Evolutionary conservation across 2,329 filamentous ascomycete species (phyloP).

Genomic region (Aspergillus floridensis): DNA sequence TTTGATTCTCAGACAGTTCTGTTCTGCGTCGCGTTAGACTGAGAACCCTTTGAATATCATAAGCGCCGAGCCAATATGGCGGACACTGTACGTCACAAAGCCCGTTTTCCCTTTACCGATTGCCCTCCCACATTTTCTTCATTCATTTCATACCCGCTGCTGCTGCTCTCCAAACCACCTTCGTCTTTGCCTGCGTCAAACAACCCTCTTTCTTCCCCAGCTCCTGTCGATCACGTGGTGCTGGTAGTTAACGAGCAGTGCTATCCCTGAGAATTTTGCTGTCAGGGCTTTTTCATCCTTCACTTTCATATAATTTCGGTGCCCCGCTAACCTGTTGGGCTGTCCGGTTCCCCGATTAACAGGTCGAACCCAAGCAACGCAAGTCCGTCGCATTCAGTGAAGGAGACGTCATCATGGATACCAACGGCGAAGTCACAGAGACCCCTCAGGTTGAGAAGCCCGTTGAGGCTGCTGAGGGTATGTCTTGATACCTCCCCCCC

Average conservation of each 20-base stretch:
- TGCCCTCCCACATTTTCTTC: conserved; percentile 42
- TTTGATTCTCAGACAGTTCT: conserved; percentile 2
- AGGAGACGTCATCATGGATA: conserved; percentile 81
- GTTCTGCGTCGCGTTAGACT: background rate
- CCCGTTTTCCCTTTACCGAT: conserved; percentile 37
- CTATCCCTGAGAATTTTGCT: background rate
- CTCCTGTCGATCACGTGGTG: background rate
- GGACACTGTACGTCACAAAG: conserved; percentile 44
- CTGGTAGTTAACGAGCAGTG: background rate
- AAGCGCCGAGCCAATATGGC: conserved; percentile 33
- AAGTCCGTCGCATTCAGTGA: conserved; percentile 95
- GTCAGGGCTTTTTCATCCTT: conserved; percentile 2
- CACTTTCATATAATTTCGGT: conserved; percentile 10
- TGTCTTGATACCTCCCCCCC: conserved; percentile 18
- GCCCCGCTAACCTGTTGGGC: conserved; percentile 30
- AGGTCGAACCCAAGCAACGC: conserved; percentile 63
- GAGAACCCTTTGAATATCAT: conserved; percentile 3
- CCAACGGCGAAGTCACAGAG: conserved; percentile 80
- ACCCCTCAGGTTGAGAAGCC: conserved; percentile 69
- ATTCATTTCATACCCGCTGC: conserved; percentile 20
- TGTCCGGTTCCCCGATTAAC: conserved; percentile 30
- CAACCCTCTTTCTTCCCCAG: background rate
- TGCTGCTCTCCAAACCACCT: conserved; percentile 13
- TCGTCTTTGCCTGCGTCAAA: conserved; percentile 16
- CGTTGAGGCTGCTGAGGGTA: conserved; percentile 49